These are phyloP conservation scores for Acer negundo DNA, from an alignment of 345 rosid species.

Conservation along the genomic window DNA sequence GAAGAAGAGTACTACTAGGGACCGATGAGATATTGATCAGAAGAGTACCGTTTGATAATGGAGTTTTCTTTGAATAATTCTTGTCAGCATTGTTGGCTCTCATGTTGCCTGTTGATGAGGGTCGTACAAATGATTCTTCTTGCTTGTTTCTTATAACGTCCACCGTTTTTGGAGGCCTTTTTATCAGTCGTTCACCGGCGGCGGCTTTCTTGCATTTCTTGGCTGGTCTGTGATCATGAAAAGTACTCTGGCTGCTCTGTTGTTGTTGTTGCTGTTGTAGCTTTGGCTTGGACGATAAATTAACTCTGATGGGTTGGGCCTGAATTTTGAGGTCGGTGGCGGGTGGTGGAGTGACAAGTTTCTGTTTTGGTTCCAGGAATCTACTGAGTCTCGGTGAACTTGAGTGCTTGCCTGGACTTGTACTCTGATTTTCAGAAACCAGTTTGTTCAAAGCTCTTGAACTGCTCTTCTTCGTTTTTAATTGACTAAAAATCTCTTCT, in stretches of 20 bases:
- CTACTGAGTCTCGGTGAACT: constrained; percentile 52
- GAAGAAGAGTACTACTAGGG: constrained; percentile 47
- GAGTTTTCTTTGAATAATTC: constrained; percentile 56
- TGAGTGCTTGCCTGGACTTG: constrained; percentile 36
- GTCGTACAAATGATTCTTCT: constrained; percentile 63
- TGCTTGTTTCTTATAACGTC: constrained; percentile 50
- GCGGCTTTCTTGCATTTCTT: constrained; percentile 43
- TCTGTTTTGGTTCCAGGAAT: constrained; percentile 41
- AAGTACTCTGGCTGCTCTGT: constrained; percentile 14
- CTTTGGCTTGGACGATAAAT: constrained; percentile 29
- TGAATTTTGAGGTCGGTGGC: neutral
- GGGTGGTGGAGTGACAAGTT: constrained; percentile 16
- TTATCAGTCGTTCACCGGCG: constrained; percentile 36
- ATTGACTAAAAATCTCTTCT: constrained; percentile 39
- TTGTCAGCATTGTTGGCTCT: constrained; percentile 48
- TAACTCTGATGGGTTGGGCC: constrained; percentile 21
- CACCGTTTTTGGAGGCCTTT: constrained; percentile 41
- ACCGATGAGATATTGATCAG: constrained; percentile 35
- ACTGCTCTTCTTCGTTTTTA: constrained; percentile 47
- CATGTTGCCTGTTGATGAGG: constrained; percentile 36
- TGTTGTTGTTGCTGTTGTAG: constrained; percentile 20
- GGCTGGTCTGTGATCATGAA: constrained; percentile 20
- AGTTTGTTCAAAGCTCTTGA: constrained; percentile 31
- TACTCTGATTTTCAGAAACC: constrained; percentile 28
- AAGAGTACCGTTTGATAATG: constrained; percentile 45